A percentile compares a stretch with the other conserved stretches of the same genome.
These are phyloP conservation scores for Ceratocystis cubensis DNA, from an alignment of 2,329 filamentous ascomycete species.

Conservation along the genomic window DNA sequence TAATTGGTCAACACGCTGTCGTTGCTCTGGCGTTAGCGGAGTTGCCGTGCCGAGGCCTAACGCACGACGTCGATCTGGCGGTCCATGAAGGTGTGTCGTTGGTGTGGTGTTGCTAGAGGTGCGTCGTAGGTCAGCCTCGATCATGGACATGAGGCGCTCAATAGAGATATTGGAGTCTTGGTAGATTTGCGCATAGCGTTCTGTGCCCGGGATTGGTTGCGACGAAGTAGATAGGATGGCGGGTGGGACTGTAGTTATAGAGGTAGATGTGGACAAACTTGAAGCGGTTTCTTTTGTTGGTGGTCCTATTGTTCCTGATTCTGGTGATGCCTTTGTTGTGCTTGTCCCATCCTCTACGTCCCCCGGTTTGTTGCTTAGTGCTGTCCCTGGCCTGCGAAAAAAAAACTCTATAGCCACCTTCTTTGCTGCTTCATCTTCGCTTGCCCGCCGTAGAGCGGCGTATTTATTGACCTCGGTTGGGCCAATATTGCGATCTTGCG, in stretches of 20 bases:
- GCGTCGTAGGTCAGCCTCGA: conserved; percentile 28
- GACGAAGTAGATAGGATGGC: neutral
- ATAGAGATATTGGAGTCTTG: conserved; percentile 20
- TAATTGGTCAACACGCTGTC: conserved; percentile 19
- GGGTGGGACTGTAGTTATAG: neutral
- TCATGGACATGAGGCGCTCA: conserved; percentile 26
- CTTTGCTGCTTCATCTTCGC: conserved; percentile 16
- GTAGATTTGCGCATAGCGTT: conserved; percentile 21
- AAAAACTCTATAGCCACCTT: conserved; percentile 20
- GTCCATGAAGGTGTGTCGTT: conserved; percentile 1
- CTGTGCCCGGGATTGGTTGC: conserved; percentile 14
- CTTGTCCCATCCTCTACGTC: neutral
- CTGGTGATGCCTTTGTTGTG: neutral
- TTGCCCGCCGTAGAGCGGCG: conserved; percentile 3
- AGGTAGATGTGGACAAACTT: neutral
- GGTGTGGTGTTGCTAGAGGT: conserved; percentile 22
- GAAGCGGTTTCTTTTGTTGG: neutral
- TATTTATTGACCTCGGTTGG: conserved; percentile 18
- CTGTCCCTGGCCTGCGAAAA: conserved; percentile 15
- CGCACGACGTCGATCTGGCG: conserved; percentile 12
- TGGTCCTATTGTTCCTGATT: neutral
- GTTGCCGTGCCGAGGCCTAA: conserved; percentile 18
- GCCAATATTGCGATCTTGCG: conserved; percentile 20
- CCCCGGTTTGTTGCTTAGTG: neutral
- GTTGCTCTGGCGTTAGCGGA: conserved; percentile 13